These are phyloP conservation scores for Fusarium sp. DNA, from an alignment of 2,329 filamentous ascomycete species.

Conservation along the genomic window DNA sequence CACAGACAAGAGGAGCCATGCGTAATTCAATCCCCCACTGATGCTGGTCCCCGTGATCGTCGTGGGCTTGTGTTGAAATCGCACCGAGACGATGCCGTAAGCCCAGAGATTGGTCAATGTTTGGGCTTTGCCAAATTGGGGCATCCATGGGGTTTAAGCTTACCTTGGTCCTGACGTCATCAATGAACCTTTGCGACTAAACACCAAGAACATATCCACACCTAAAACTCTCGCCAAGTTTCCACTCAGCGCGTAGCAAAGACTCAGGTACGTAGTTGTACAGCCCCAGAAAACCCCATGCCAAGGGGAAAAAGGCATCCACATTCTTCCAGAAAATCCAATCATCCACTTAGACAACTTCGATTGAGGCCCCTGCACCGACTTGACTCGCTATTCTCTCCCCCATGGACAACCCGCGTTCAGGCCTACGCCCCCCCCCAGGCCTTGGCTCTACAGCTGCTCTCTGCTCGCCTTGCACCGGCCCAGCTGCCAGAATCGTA, in stretches of 20 bases:
- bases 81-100: constrained; percentile 47
- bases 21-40: not conserved
- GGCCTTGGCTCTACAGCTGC: not conserved
- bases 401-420: constrained; percentile 16
- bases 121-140: constrained; percentile 7
- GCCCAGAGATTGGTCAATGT: constrained; percentile 13
- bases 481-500: constrained; percentile 8
- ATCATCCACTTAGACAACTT: constrained; percentile 21
- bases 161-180: constrained; percentile 49
- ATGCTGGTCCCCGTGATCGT: constrained; percentile 22
- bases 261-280: constrained; percentile 5
- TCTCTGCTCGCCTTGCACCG: constrained; percentile 24
- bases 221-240: constrained; percentile 19
- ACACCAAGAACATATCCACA: constrained; percentile 24
- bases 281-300: constrained; percentile 34
- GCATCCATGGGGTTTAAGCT: constrained; percentile 45
- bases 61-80: constrained; percentile 24
- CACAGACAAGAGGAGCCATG: not conserved
- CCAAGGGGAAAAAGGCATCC: constrained; percentile 20
- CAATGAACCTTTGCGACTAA: constrained; percentile 15
- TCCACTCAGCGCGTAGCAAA: constrained; percentile 8
- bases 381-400: constrained; percentile 20
- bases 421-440: not conserved
- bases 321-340: constrained; percentile 39
- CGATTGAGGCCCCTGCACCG: constrained; percentile 5